Base-by-base conservation (phyloP, 257 asterid species). In the Cinchona pubescens region DNA sequence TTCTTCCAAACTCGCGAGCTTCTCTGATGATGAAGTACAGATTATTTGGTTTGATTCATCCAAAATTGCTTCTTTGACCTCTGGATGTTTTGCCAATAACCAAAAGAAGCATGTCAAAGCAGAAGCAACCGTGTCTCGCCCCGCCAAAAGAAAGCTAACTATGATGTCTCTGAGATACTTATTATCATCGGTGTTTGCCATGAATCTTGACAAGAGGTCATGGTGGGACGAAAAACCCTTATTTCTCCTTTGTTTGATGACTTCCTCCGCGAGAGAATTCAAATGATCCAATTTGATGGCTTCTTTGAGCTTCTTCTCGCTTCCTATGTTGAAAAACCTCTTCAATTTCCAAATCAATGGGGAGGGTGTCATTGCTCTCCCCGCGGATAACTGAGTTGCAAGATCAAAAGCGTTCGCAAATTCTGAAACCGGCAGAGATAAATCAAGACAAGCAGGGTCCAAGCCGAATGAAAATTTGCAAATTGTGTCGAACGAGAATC, bases 121-220 rank as follows among this genome's bases (percentile, higher is more conserved):
- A 0, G 95, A 87, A 21, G 96, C 86, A 35, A 90, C 87, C 0
- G 97, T 88, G 77, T 92, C 97, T 21, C 94, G 86, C 7, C 97
- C 97, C 0, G 97, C 97, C 48, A 92, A 68, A 27, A 90, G 88
- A 59, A 92, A 90, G 82, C 95, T 90, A 16, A 90, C 69, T 1
- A 92, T 89, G 43, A 89, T 89, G 73, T 92, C 93, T 15, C 92
- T 82, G n/a, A 92, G 86, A 46, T 82, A 86, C 37, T 76, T 85
- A 25, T 90, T 90, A 40, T 88, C 88, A 48, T 87, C 68, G 9
- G 67, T 73, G 2, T 71, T 83, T 43, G 72, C 58, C 92, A 92
- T 90, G 86, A 92, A 92, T 32, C 93, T 79, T 1, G 96, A 86
- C 23, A 92, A 63, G 7, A 86, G 83, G 66, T 86, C 88, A 11